Evolutionary conservation across 2,329 filamentous ascomycete genomes (phyloP).

Genomic region (Claviceps sp.): DNA sequence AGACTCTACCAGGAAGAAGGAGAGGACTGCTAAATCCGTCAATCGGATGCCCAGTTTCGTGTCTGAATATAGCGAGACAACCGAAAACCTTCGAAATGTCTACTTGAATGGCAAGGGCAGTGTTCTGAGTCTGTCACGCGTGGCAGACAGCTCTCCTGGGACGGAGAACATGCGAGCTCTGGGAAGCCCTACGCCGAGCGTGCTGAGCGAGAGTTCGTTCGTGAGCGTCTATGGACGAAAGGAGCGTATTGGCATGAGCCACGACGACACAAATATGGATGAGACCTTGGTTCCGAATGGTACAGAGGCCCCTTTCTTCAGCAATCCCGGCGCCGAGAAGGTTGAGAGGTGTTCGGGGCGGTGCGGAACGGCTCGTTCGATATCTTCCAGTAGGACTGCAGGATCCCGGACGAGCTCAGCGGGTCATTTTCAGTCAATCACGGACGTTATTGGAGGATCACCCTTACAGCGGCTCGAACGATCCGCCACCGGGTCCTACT

Average conservation of each 20-base stretch:
- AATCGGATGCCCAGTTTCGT: slow-evolving; percentile 51
- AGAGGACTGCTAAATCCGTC: slow-evolving; percentile 26
- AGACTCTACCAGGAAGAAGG: slow-evolving; percentile 8
- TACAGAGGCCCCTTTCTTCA: slow-evolving; percentile 5
- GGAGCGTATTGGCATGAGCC: slow-evolving; percentile 15
- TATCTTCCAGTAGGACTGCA: background rate
- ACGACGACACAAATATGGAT: slow-evolving; percentile 14
- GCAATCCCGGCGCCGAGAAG: background rate
- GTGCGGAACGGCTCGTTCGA: slow-evolving; percentile 1
- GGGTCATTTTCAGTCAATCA: slow-evolving; percentile 30
- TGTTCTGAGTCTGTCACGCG: slow-evolving; percentile 34
- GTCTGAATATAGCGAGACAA: slow-evolving; percentile 44
- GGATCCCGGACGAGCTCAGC: slow-evolving; percentile 14
- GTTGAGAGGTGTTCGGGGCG: background rate
- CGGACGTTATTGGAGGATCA: slow-evolving; percentile 16
- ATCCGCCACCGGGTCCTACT: slow-evolving; percentile 22
- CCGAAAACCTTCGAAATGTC: slow-evolving; percentile 47
- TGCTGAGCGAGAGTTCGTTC: slow-evolving; percentile 56
- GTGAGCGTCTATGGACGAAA: slow-evolving; percentile 44
- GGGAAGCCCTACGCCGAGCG: slow-evolving; percentile 47
- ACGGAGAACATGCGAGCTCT: slow-evolving; percentile 24
- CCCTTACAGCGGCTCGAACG: slow-evolving; percentile 39
- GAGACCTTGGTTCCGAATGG: slow-evolving; percentile 19
- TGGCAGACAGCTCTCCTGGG: slow-evolving; percentile 28
- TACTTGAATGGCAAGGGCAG: slow-evolving; percentile 39